phyloP scores from a whole-genome alignment of 306 rosid species.

The Carpinus fangiana region DNA sequence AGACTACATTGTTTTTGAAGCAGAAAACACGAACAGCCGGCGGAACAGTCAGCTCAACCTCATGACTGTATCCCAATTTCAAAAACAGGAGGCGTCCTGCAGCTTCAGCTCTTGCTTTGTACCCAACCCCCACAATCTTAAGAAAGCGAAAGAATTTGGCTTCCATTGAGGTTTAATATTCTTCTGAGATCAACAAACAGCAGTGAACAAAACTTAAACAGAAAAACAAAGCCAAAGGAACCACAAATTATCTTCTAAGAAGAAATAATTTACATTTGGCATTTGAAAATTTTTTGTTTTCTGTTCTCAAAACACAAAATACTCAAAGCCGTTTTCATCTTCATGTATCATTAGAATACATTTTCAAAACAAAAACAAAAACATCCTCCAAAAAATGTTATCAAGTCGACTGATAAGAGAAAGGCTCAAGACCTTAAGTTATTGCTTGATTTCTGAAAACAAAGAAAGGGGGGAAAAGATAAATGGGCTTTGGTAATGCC shows the following conservation, averaged over 20 bases:
- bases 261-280: background rate
- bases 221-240: background rate
- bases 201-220: background rate
- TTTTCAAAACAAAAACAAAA: too few species aligned
- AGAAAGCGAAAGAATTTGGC: constrained; percentile 72
- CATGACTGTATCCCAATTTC: constrained; percentile 89
- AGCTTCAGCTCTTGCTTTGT: constrained; percentile 87
- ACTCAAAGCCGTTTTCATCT: too few species aligned
- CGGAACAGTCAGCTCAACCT: constrained; percentile 73
- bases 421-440: background rate
- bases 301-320: too few species aligned
- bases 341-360: too few species aligned
- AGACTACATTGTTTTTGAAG: constrained; percentile 84
- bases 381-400: background rate
- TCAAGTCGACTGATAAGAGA: background rate
- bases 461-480: background rate
- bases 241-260: background rate
- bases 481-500: background rate
- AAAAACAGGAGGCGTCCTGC: constrained; percentile 69
- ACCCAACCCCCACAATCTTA: constrained; percentile 89
- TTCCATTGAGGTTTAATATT: constrained; percentile 43
- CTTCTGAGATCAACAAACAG: background rate
- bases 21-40: constrained; percentile 86
- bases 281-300: background rate
- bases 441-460: background rate